A percentile compares a stretch with the other conserved stretches of the same genome.
Evolutionary conservation across 2,329 filamentous ascomycete genomes (phyloP).

Genomic region (Annulohypoxylon truncatum): DNA sequence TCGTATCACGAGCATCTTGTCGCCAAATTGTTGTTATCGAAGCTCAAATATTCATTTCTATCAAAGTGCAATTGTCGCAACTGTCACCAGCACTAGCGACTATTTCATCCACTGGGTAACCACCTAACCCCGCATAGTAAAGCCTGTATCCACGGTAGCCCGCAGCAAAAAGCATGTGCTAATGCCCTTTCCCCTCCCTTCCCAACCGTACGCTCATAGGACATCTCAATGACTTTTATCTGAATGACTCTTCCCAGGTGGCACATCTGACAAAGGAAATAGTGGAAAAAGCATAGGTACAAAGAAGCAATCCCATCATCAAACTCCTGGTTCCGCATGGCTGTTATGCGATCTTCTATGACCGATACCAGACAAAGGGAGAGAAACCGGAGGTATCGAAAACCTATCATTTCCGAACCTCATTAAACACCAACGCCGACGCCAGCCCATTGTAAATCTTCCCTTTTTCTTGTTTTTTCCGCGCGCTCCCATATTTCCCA

Average conservation of each 20-base stretch:
- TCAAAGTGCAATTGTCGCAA: background rate
- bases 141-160: background rate
- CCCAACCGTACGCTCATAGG: background rate
- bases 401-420: background rate
- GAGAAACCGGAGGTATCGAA: constrained; percentile 15
- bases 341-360: background rate
- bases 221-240: background rate
- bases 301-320: background rate
- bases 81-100: background rate
- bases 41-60: background rate
- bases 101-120: background rate
- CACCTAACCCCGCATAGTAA: background rate
- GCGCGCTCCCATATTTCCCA: background rate
- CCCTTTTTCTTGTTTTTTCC: background rate
- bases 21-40: background rate
- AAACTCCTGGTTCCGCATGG: background rate
- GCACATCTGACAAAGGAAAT: background rate
- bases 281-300: background rate
- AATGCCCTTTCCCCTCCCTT: background rate
- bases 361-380: background rate
- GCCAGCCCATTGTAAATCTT: constrained; percentile 4
- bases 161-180: background rate
- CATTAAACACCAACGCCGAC: constrained; percentile 1
- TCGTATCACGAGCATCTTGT: background rate
- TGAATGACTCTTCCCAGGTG: background rate